phyloP scores from a whole-genome alignment of 768 basidiomycete genomes.

The Mycena crocata region DNA sequence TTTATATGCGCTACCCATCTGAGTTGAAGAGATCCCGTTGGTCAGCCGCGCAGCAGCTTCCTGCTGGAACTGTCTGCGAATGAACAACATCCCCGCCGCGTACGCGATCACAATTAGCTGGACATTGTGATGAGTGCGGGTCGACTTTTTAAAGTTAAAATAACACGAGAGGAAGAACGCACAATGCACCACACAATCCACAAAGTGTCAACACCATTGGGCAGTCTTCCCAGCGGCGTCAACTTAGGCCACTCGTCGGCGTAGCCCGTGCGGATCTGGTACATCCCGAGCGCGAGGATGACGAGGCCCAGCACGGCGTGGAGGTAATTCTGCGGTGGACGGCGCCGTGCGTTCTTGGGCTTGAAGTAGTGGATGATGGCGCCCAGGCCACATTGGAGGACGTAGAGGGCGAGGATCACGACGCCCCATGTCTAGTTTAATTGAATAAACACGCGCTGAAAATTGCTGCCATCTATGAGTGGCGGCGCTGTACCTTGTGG shows the following conservation, averaged over 20 bases:
- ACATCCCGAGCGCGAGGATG: slow-evolving; percentile 60
- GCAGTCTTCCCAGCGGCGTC: slow-evolving; percentile 53
- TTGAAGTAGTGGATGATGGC: slow-evolving; percentile 65
- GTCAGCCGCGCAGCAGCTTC: too few species aligned
- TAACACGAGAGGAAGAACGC: too few species aligned
- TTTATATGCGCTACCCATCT: too few species aligned
- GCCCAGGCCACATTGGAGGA: slow-evolving; percentile 61
- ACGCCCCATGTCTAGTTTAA: slow-evolving; percentile 57
- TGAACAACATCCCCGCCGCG: slow-evolving; percentile 50
- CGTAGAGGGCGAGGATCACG: slow-evolving; percentile 59
- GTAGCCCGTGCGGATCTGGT: slow-evolving; percentile 61
- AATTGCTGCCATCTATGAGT: too few species aligned
- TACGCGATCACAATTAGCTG: slow-evolving; percentile 58
- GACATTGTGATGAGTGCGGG: not conserved
- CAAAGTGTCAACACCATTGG: slow-evolving; percentile 50
- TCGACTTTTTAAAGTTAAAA: not conserved
- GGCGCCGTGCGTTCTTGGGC: slow-evolving; percentile 45
- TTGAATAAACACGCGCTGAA: fast-evolving
- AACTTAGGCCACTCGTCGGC: slow-evolving; percentile 58
- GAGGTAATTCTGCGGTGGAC: slow-evolving; percentile 65
- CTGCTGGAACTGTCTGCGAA: slow-evolving; percentile 59
- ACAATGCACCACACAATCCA: slow-evolving; percentile 63
- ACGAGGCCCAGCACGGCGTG: slow-evolving; percentile 65
- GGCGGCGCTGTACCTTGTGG: slow-evolving; percentile 8
- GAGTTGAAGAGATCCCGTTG: too few species aligned